A percentile compares a stretch with the other conserved stretches of the same genome.
Conservation (phyloP, 169 alveolate species). For the Plasmodium yoelii region DNA sequence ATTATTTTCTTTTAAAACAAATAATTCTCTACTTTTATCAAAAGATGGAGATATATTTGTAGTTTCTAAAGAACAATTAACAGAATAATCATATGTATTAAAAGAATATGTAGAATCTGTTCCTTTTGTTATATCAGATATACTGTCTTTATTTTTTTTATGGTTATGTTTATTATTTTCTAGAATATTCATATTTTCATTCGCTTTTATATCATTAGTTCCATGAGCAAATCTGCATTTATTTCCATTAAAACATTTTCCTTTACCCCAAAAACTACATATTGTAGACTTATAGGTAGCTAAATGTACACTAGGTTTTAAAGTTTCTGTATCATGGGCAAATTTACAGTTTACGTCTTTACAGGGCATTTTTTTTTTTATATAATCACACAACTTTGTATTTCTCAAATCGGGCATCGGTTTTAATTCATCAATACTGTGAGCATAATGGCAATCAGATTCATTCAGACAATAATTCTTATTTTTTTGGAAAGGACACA, state of each 20-base stretch:
- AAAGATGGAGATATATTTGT: slow-evolving; percentile 46
- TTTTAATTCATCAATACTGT: slow-evolving; percentile 78
- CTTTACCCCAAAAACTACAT: slow-evolving; percentile 84
- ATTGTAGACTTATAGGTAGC: slow-evolving; percentile 80
- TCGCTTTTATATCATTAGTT: slow-evolving; percentile 74
- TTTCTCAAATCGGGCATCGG: slow-evolving; percentile 82
- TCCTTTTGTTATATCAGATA: slow-evolving; percentile 45
- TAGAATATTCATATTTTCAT: slow-evolving; percentile 12
- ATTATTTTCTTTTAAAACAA: background rate
- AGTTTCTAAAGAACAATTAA: slow-evolving; percentile 45
- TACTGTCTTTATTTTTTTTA: slow-evolving; percentile 22
- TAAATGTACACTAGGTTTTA: slow-evolving; percentile 83
- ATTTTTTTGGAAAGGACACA: slow-evolving; percentile 77
- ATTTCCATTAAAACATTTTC: slow-evolving; percentile 81
- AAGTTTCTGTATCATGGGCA: slow-evolving; percentile 79
- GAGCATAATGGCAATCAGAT: slow-evolving; percentile 83
- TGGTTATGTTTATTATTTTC: slow-evolving; percentile 16
- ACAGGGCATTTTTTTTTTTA: slow-evolving; percentile 72
- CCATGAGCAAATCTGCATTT: slow-evolving; percentile 86
- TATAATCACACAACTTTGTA: slow-evolving; percentile 82
- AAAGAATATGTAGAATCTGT: slow-evolving; percentile 67
- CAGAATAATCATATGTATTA: slow-evolving; percentile 54
- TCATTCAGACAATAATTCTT: slow-evolving; percentile 76
- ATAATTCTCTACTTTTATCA: slow-evolving; percentile 39
- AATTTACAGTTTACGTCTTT: slow-evolving; percentile 77